Conservation (phyloP, 2,329 filamentous ascomycete genomes). For the Cladosporium sp. region DNA sequence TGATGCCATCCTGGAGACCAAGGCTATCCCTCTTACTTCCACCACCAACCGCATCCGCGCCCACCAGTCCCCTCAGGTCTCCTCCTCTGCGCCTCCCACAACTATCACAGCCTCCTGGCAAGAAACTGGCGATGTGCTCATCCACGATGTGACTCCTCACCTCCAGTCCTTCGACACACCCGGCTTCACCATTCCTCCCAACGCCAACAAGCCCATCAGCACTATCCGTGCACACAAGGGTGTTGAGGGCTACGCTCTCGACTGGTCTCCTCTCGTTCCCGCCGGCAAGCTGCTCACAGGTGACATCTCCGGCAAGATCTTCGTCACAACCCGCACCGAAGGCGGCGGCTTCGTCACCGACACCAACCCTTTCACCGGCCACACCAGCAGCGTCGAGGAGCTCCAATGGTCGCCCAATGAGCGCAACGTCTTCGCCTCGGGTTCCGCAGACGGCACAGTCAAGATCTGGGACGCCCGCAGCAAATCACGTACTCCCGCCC, state of each 20-base stretch:
- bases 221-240: constrained; percentile 88
- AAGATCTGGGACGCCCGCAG: constrained; percentile 94
- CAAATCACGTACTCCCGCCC: constrained; percentile 83
- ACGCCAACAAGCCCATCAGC: constrained; percentile 84
- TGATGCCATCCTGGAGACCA: constrained; percentile 92
- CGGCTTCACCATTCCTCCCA: constrained; percentile 74
- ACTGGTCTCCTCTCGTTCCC: constrained; percentile 85
- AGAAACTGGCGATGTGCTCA: constrained; percentile 82
- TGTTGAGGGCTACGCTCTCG: constrained; percentile 88
- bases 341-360: constrained; percentile 90
- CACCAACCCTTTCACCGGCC: constrained; percentile 78
- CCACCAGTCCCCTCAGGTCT: constrained; percentile 74
- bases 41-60: constrained; percentile 93
- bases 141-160: constrained; percentile 92
- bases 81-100: constrained; percentile 70
- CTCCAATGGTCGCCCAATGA: constrained; percentile 96
- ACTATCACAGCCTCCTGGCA: constrained; percentile 91
- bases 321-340: constrained; percentile 80
- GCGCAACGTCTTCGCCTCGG: constrained; percentile 90
- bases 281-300: constrained; percentile 87
- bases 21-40: constrained; percentile 79
- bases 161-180: constrained; percentile 87
- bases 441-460: constrained; percentile 89
- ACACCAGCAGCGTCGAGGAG: constrained; percentile 86
- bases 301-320: constrained; percentile 88